These are phyloP conservation scores for Tephrocybe sp. DNA, from an alignment of 768 basidiomycete genomes.

Conservation along the genomic window DNA sequence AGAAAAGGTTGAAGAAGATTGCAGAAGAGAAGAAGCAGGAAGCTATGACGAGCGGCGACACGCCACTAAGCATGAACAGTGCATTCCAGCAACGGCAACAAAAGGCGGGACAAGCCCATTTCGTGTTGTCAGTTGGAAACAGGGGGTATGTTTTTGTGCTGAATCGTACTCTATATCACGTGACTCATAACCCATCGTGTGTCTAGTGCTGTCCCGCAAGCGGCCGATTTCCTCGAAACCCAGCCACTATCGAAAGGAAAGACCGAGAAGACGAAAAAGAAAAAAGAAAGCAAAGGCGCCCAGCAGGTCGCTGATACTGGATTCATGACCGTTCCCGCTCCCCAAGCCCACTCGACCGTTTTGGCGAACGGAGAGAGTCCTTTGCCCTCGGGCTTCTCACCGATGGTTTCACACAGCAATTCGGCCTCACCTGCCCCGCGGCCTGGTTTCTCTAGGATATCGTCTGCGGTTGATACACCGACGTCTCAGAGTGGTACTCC, in stretches of 20 bases:
- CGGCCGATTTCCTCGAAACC: constrained; percentile 73
- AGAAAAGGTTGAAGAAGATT: constrained; percentile 94
- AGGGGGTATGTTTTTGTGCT: constrained; percentile 61
- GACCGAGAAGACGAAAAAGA: constrained; percentile 78
- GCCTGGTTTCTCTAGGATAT: constrained; percentile 77
- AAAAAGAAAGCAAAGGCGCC: constrained; percentile 64
- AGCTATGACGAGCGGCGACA: constrained; percentile 94
- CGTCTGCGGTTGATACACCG: constrained; percentile 53
- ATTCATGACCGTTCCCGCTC: constrained; percentile 72
- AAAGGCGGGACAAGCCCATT: constrained; percentile 94
- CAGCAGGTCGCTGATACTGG: constrained; percentile 50
- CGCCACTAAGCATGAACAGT: constrained; percentile 90
- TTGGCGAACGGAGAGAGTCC: constrained; percentile 44
- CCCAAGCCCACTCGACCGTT: constrained; percentile 36
- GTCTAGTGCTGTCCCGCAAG: constrained; percentile 81
- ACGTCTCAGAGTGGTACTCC: constrained; percentile 51
- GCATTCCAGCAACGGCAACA: constrained; percentile 93
- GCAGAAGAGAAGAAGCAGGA: constrained; percentile 95
- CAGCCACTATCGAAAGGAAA: constrained; percentile 82
- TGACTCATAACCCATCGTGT: constrained; percentile 8
- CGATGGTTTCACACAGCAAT: constrained; percentile 25
- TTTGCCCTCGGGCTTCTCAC: constrained; percentile 33
- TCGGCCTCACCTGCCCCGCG: constrained; percentile 64
- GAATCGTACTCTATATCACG: constrained; percentile 1
- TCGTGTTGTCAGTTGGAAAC: constrained; percentile 92